phyloP scores from a whole-genome alignment of 441 rosid genomes.

The Kokia cookei region DNA sequence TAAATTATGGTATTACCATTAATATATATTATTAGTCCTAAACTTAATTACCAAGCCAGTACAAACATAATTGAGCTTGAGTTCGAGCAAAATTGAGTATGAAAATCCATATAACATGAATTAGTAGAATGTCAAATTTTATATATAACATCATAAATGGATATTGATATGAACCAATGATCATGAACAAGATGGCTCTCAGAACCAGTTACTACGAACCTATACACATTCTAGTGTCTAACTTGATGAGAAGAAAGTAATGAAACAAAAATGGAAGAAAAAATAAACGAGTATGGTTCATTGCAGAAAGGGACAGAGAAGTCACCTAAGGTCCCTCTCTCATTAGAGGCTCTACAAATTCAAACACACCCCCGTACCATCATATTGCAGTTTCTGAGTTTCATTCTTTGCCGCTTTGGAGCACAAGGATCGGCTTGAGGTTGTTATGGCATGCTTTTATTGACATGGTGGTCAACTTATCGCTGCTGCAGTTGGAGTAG shows the following conservation, averaged over 20 bases:
- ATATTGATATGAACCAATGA: not conserved
- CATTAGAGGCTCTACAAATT: not conserved
- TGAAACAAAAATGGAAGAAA: not conserved
- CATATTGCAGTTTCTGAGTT: not conserved
- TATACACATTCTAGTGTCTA: conserved; percentile 11
- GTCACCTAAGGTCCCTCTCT: not conserved
- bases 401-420: not conserved
- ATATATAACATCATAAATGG: not conserved
- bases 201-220: conserved; percentile 7
- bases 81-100: not conserved
- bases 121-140: not conserved
- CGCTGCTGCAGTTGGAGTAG: not conserved
- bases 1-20: too few relatives aligned
- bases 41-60: too few relatives aligned
- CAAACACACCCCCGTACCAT: not conserved
- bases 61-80: not conserved
- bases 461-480: not conserved
- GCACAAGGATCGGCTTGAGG: not conserved
- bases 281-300: not conserved
- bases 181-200: not conserved
- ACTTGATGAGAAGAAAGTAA: not conserved
- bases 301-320: not conserved
- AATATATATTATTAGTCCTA: too few relatives aligned
- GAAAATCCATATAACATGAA: too few relatives aligned
- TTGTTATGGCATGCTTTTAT: not conserved